Percentiles rank a stretch among this genome's conserved stretches.
Conservation (phyloP, 176 grass and related monocot species). For the Lolium rigidum region DNA sequence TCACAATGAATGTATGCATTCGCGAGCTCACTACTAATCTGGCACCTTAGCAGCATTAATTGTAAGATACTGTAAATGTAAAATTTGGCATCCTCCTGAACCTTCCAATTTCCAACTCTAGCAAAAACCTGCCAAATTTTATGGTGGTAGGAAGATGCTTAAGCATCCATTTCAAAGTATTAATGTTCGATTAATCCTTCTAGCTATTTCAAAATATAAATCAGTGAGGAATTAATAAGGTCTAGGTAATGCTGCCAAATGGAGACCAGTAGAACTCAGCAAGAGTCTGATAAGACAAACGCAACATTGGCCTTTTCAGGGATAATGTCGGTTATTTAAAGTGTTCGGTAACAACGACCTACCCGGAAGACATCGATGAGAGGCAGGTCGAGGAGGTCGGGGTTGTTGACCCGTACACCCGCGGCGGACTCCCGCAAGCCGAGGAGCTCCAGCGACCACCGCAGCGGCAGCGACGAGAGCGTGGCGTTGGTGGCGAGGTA, state of each 20-base stretch:
- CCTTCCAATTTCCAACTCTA: not conserved
- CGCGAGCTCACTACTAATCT: not conserved
- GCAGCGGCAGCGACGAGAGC: slow-evolving; percentile 66
- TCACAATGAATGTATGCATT: not conserved
- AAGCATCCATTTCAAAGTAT: not conserved
- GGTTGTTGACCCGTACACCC: slow-evolving; percentile 77
- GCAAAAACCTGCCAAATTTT: slow-evolving; percentile 25
- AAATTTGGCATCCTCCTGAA: not conserved
- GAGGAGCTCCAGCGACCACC: slow-evolving; percentile 68
- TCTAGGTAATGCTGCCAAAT: slow-evolving; percentile 26
- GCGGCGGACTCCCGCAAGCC: slow-evolving; percentile 72
- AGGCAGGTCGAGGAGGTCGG: slow-evolving; percentile 71
- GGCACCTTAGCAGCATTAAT: not conserved
- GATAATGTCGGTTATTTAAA: not conserved
- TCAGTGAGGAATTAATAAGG: not conserved
- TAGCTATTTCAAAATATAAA: not conserved
- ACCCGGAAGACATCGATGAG: slow-evolving; percentile 80
- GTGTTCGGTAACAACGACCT: not conserved
- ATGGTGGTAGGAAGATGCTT: not conserved
- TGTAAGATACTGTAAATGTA: not conserved
- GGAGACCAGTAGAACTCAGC: not conserved
- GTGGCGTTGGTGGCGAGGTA: slow-evolving; percentile 81
- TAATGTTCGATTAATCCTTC: not conserved
- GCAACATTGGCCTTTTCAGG: not conserved
- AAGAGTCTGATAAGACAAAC: not conserved